These are phyloP conservation scores for Cutaneotrichosporon curvatum DNA, from an alignment of 1,284 basidiomycete genomes.

Conservation along the genomic window DNA sequence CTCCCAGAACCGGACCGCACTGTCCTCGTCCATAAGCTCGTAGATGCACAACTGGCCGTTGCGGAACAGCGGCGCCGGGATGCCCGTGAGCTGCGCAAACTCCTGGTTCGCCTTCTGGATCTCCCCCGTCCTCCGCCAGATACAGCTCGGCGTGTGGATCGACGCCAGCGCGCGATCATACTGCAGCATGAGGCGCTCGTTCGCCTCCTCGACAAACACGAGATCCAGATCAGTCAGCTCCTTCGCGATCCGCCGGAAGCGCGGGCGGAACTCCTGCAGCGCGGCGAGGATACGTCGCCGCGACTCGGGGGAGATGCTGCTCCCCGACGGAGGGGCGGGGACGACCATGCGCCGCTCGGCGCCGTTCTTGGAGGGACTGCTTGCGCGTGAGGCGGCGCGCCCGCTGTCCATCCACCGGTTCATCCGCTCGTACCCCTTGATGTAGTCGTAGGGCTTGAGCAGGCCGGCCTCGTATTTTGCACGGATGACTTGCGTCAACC, in stretches of 20 bases:
- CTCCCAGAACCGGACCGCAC: constrained; percentile 90
- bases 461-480: constrained; percentile 96
- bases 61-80: constrained; percentile 31
- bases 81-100: constrained; percentile 41
- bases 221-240: constrained; percentile 87
- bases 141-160: constrained; percentile 92
- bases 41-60: constrained; percentile 87
- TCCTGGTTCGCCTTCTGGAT: constrained; percentile 98
- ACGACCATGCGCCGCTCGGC: not conserved
- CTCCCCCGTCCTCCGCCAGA: constrained; percentile 95
- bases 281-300: constrained; percentile 66
- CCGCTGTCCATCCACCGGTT: constrained; percentile 82
- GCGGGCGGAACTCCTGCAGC: constrained; percentile 81
- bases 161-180: constrained; percentile 93
- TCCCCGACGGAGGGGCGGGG: constrained; percentile 21
- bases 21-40: constrained; percentile 93
- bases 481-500: constrained; percentile 83
- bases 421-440: constrained; percentile 82
- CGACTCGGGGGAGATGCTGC: constrained; percentile 66
- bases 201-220: constrained; percentile 96
- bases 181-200: constrained; percentile 87
- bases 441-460: constrained; percentile 92
- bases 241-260: constrained; percentile 86
- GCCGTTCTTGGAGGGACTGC: constrained; percentile 9
- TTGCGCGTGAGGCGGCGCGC: constrained; percentile 19